phyloP scores from a whole-genome alignment of 768 basidiomycete genomes.

The Kwoniella botswanensis region DNA sequence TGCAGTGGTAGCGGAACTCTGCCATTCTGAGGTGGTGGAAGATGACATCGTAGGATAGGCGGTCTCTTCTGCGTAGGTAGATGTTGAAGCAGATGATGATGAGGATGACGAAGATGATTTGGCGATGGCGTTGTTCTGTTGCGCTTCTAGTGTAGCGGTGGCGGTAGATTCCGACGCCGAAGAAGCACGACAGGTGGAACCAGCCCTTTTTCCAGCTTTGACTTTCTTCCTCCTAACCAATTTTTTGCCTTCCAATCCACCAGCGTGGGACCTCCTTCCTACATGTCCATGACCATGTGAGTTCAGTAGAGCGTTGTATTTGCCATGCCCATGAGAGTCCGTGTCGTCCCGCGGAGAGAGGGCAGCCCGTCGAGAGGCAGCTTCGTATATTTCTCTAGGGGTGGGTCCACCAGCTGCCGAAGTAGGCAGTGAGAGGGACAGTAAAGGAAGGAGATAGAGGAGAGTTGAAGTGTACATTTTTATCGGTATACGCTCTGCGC shows the following conservation, averaged over 20 bases:
- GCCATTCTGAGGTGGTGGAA: neutral
- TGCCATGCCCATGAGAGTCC: slow-evolving; percentile 12
- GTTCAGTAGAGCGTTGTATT: slow-evolving; percentile 8
- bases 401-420: slow-evolving; percentile 5
- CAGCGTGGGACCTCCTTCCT: neutral
- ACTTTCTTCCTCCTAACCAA: slow-evolving; percentile 23
- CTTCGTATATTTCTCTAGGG: slow-evolving; percentile 20
- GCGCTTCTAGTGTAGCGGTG: slow-evolving; percentile 1
- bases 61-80: slow-evolving; percentile 8
- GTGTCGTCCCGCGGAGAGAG: slow-evolving; percentile 1
- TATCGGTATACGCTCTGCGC: slow-evolving; percentile 14
- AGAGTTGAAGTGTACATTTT: slow-evolving; percentile 19
- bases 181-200: slow-evolving; percentile 6
- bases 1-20: slow-evolving; percentile 3
- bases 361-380: slow-evolving; percentile 1
- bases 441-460: slow-evolving; percentile 16
- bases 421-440: neutral
- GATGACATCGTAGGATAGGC: slow-evolving; percentile 16
- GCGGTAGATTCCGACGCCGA: slow-evolving; percentile 1
- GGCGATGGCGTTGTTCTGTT: slow-evolving; percentile 9
- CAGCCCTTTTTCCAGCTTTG: slow-evolving; percentile 5
- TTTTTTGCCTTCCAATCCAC: slow-evolving; percentile 12
- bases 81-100: slow-evolving; percentile 12
- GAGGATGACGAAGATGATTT: neutral
- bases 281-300: slow-evolving; percentile 11